phyloP scores from a whole-genome alignment of 805 yeast species.

The Yarrowia hollandica region DNA sequence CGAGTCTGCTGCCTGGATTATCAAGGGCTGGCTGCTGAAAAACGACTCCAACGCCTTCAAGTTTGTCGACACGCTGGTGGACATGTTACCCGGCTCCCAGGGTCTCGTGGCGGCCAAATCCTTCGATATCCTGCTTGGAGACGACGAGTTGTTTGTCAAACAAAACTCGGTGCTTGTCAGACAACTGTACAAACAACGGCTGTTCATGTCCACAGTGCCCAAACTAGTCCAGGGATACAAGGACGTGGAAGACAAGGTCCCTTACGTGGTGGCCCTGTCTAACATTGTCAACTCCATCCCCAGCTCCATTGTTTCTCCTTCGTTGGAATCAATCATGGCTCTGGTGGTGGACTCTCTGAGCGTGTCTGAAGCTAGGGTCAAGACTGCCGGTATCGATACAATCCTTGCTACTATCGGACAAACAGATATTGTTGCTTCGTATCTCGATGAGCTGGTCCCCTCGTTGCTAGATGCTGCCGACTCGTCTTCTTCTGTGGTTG shows the following conservation, averaged over 20 bases:
- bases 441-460: conserved; percentile 60
- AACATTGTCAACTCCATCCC: conserved; percentile 66
- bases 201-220: conserved; percentile 64
- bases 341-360: conserved; percentile 65
- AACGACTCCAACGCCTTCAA: conserved; percentile 47
- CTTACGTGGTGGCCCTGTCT: conserved; percentile 66
- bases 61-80: conserved; percentile 44
- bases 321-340: conserved; percentile 65
- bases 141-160: conserved; percentile 59
- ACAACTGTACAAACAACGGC: conserved; percentile 74
- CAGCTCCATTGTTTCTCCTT: conserved; percentile 60
- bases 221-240: conserved; percentile 52
- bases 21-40: conserved; percentile 66
- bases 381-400: conserved; percentile 62
- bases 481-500: conserved; percentile 50
- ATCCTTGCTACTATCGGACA: conserved; percentile 58
- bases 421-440: conserved; percentile 52
- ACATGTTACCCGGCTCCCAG: conserved; percentile 33
- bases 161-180: conserved; percentile 59
- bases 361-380: conserved; percentile 50
- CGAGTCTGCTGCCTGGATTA: conserved; percentile 67
- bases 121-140: conserved; percentile 66
- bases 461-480: conserved; percentile 46
- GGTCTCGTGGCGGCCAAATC: conserved; percentile 53
- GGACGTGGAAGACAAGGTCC: conserved; percentile 44